phyloP scores from a whole-genome alignment of 768 basidiomycete species.

The Hirschioporus abietinus region DNA sequence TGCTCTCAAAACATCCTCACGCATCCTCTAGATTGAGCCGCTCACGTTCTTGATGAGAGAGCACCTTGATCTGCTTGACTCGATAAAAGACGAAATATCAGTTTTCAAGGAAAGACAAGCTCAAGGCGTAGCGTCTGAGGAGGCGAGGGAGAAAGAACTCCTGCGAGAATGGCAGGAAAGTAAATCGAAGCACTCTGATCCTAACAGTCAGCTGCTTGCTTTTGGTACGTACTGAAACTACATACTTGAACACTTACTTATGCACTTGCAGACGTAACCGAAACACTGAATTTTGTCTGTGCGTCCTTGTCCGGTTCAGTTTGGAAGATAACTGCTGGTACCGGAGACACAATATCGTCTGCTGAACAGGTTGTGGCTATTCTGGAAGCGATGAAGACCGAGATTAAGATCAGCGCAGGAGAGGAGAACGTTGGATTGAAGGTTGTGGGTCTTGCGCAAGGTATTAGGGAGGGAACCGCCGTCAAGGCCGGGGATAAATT shows the following conservation, averaged over 20 bases:
- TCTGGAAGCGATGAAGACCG: conserved; percentile 65
- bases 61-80: conserved; percentile 37
- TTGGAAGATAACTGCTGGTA: conserved; percentile 43
- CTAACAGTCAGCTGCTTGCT: neutral
- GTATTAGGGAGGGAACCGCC: conserved; percentile 35
- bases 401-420: conserved; percentile 44
- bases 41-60: conserved; percentile 48
- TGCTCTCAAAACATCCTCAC: conserved; percentile 12
- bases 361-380: conserved; percentile 41
- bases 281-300: conserved; percentile 12
- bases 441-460: conserved; percentile 35
- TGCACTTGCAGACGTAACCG: neutral
- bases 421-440: conserved; percentile 39
- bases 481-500: conserved; percentile 45
- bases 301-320: conserved; percentile 40
- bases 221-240: neutral
- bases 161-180: conserved; percentile 37
- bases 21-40: conserved; percentile 38
- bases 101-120: conserved; percentile 38
- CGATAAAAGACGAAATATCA: conserved; percentile 36
- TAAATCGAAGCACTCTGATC: neutral
- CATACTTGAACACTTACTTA: neutral
- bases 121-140: conserved; percentile 32
- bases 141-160: conserved; percentile 38
- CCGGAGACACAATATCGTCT: conserved; percentile 37